These are phyloP conservation scores for Volvox africanus DNA, from an alignment of 139 green algal genomes.

Conservation along the genomic window DNA sequence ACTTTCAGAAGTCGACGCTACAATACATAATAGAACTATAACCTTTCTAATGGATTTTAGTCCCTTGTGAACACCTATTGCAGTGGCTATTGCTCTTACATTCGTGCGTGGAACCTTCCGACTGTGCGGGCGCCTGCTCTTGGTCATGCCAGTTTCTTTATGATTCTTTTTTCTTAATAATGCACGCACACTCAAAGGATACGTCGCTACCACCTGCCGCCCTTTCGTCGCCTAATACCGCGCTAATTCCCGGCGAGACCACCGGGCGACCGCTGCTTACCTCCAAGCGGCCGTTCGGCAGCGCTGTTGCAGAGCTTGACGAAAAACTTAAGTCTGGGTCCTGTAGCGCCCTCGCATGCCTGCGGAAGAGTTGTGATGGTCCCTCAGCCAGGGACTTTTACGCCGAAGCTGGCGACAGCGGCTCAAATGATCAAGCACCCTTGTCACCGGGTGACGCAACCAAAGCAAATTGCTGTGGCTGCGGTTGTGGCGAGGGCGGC, in stretches of 20 bases:
- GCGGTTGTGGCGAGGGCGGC: slow-evolving; percentile 33
- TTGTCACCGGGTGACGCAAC: neutral
- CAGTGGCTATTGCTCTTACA: too few species aligned
- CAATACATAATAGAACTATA: too few species aligned
- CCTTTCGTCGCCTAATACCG: neutral
- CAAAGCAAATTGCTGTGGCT: neutral
- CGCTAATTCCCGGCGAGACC: neutral
- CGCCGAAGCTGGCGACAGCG: neutral
- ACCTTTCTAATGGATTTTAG: too few species aligned
- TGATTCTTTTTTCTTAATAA: neutral
- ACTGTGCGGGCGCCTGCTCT: neutral
- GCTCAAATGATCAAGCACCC: neutral
- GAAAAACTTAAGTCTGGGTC: neutral
- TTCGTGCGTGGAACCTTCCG: neutral
- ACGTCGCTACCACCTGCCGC: neutral
- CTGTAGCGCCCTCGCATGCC: neutral
- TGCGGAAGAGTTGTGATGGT: slow-evolving; percentile 1
- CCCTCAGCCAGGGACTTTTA: neutral
- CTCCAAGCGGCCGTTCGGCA: neutral
- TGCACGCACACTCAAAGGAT: neutral
- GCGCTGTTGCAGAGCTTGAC: neutral
- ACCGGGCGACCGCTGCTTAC: neutral
- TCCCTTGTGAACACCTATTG: too few species aligned
- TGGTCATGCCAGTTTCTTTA: neutral
- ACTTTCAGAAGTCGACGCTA: too few species aligned